Evolutionary conservation across 1,284 basidiomycete genomes (phyloP).

Genomic region (Amylostereum areolatum): DNA sequence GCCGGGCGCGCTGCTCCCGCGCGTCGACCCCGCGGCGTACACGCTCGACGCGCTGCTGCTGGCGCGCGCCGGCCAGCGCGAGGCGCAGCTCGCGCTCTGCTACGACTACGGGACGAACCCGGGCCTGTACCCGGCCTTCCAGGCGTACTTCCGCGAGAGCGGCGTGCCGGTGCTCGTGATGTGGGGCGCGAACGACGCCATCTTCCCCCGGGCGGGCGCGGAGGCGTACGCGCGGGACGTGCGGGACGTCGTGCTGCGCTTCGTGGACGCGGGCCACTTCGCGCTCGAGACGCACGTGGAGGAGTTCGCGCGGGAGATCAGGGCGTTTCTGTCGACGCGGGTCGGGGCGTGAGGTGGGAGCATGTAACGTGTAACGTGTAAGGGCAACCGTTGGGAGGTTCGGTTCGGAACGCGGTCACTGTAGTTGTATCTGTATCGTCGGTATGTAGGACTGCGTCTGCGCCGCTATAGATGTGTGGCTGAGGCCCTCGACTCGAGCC

Average conservation of each 20-base stretch:
- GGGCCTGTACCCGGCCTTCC: slow-evolving; percentile 36
- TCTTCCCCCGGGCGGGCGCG: slow-evolving; percentile 39
- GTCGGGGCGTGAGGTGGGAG: neutral
- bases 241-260: slow-evolving; percentile 29
- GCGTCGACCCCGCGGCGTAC: slow-evolving; percentile 31
- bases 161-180: slow-evolving; percentile 37
- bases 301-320: slow-evolving; percentile 24
- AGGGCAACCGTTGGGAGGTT: no score
- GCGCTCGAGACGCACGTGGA: slow-evolving; percentile 31
- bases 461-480: no score
- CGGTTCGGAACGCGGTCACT: no score
- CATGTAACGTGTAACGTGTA: no score
- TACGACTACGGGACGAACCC: slow-evolving; percentile 40
- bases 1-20: slow-evolving; percentile 21
- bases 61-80: slow-evolving; percentile 29
- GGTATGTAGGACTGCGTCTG: no score
- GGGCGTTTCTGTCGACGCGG: slow-evolving; percentile 21
- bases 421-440: no score
- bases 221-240: slow-evolving; percentile 36
- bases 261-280: slow-evolving; percentile 44
- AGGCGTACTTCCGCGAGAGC: slow-evolving; percentile 33
- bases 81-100: slow-evolving; percentile 37
- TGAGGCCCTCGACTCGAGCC: no score
- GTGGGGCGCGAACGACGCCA: slow-evolving; percentile 41
- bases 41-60: slow-evolving; percentile 35